Evolutionary conservation across 169 alveolate species (phyloP).

Genomic region (Plasmodium yoelii): DNA sequence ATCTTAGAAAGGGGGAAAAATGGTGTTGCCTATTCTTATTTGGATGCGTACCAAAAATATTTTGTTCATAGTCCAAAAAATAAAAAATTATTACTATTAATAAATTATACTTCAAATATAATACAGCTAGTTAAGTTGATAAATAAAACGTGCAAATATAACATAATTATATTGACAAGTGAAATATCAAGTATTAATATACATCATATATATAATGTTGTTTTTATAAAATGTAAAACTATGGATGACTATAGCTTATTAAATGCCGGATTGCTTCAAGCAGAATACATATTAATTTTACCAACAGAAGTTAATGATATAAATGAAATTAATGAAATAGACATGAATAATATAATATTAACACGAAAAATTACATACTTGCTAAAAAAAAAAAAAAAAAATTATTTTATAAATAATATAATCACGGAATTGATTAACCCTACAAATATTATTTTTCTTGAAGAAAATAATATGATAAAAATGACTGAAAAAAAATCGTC

Average conservation of each 20-base stretch:
- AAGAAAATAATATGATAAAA: slow-evolving; percentile 73
- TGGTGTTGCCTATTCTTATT: slow-evolving; percentile 29
- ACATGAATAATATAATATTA: slow-evolving; percentile 64
- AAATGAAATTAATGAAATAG: slow-evolving; percentile 67
- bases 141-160: slow-evolving; percentile 36
- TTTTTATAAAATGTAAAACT: slow-evolving; percentile 58
- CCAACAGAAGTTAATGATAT: slow-evolving; percentile 38
- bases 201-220: slow-evolving; percentile 36
- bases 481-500: slow-evolving; percentile 64
- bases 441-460: slow-evolving; percentile 65
- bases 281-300: slow-evolving; percentile 44
- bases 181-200: slow-evolving; percentile 57
- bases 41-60: slow-evolving; percentile 61
- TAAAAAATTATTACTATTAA: slow-evolving; percentile 51
- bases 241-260: slow-evolving; percentile 62
- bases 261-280: slow-evolving; percentile 63
- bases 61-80: slow-evolving; percentile 10
- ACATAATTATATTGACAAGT: slow-evolving; percentile 48
- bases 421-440: slow-evolving; percentile 73
- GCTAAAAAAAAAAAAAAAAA: slow-evolving; percentile 38
- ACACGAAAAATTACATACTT: slow-evolving; percentile 58
- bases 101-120: slow-evolving; percentile 40
- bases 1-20: slow-evolving; percentile 1
- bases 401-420: slow-evolving; percentile 51
- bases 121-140: slow-evolving; percentile 42